phyloP scores from a whole-genome alignment of 2,329 filamentous ascomycete genomes.

The Pleurostoma richardsiae region DNA sequence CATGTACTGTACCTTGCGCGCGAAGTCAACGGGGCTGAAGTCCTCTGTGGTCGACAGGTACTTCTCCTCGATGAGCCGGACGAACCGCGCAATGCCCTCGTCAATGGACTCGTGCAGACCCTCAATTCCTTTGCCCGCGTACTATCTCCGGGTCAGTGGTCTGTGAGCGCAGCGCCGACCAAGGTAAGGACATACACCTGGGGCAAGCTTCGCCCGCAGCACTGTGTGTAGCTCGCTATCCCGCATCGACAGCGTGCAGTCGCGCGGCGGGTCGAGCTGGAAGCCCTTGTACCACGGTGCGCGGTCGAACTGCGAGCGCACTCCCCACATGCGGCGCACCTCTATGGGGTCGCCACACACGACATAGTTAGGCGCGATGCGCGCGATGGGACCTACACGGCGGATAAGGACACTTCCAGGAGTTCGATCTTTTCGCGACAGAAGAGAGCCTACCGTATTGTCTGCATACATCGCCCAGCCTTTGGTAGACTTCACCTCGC shows the following conservation, averaged over 20 bases:
- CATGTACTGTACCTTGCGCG: constrained; percentile 36
- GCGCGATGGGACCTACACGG: constrained; percentile 16
- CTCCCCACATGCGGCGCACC: constrained; percentile 21
- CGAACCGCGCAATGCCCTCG: constrained; percentile 9
- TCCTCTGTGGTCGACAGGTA: neutral
- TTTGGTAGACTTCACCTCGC: no score
- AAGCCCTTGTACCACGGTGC: constrained; percentile 37
- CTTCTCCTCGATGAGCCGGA: constrained; percentile 1
- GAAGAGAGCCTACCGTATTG: no score
- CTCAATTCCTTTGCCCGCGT: constrained; percentile 10
- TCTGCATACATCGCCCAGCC: no score
- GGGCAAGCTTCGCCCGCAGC: constrained; percentile 32
- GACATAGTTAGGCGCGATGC: constrained; percentile 21
- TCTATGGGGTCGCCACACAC: constrained; percentile 20
- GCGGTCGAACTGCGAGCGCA: constrained; percentile 17
- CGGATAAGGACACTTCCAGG: no score
- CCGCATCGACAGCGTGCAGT: constrained; percentile 42
- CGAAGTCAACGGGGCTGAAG: constrained; percentile 36
- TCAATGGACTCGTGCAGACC: constrained; percentile 16
- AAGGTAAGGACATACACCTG: neutral
- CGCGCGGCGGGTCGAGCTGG: constrained; percentile 38
- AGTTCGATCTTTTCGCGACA: no score
- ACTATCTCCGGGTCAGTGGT: neutral
- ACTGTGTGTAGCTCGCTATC: constrained; percentile 35
- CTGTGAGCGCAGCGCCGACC: no score